Base-by-base conservation (phyloP, 2,329 filamentous ascomycete species). In the Xylariaceae sp. region DNA sequence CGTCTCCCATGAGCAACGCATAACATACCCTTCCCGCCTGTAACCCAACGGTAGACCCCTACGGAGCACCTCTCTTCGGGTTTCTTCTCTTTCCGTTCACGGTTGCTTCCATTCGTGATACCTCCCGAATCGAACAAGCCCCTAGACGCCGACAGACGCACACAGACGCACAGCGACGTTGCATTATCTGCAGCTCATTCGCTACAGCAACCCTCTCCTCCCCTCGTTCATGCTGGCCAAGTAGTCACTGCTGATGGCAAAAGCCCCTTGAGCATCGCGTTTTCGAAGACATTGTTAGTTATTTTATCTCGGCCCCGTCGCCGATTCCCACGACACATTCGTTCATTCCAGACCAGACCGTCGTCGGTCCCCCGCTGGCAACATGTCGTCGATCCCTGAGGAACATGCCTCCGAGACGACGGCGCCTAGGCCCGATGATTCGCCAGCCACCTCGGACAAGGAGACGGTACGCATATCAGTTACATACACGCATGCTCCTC, bases 401-500 rank as follows among this genome's bases (percentile, higher is more conserved):
- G 65, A 68, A 53, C 61, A 64, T 58, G 57, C 59, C 51, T 51
- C 60, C 51, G 54, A 62, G 43, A 53, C 32, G 32, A 34, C 55
- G 56, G 48, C 57, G 50, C 57, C 63, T 51, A 56, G 60, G 53
- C 61, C 55, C 34, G 62, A 60, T 42, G 60, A 62, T 40, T 71
- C 68, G 49, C 63, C 63, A 51, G 58, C 65, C 39, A 58, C 62
- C 57, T 73, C 71, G 47, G 72, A 73, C 59, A 71, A 68, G 64
- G 71, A 73, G 59, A 71, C 65, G 57, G 72, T 74, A 71, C 55
- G 71, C 65, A 50, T 22, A 53, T 36, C 49, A 55, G 13, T 36
- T 44, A 53, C 55, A 55, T 53, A 53, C 41, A 45, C 49, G 47
- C 32, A 42, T 21, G 47, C 45, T 42, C 37, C 34, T 34, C 3